A percentile compares a stretch with the other conserved stretches of the same genome.
Evolutionary conservation across 768 basidiomycete genomes (phyloP).

Genomic region (Suillus ampliporus): DNA sequence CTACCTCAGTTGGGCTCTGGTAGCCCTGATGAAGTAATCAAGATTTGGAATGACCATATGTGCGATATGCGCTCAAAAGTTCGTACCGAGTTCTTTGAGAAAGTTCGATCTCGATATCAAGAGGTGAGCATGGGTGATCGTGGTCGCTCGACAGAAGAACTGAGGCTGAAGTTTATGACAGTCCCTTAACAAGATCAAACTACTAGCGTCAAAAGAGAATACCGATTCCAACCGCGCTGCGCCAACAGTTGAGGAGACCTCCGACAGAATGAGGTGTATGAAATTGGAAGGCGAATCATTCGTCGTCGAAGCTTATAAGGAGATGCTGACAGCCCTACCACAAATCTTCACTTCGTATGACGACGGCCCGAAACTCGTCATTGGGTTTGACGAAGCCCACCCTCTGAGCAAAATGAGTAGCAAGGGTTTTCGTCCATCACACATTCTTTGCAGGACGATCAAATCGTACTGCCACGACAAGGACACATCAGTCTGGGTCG

Average conservation of each 20-base stretch:
- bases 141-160: not conserved
- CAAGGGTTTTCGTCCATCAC: not conserved
- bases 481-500: constrained; percentile 4
- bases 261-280: too few relatives aligned
- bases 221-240: too few relatives aligned
- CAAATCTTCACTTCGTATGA: too few relatives aligned
- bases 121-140: not conserved
- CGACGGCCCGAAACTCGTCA: not conserved
- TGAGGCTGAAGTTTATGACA: not conserved
- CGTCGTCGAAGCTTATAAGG: too few relatives aligned
- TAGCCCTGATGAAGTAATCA: not conserved
- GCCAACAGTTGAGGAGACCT: too few relatives aligned
- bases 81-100: constrained; percentile 6
- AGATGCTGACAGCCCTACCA: too few relatives aligned
- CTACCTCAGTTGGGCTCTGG: not conserved
- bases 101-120: not conserved
- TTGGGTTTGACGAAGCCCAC: constrained; percentile 5
- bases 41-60: not conserved
- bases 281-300: too few relatives aligned
- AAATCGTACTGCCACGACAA: not conserved
- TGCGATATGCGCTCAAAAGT: not conserved
- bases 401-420: constrained; percentile 4
- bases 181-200: not conserved
- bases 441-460: not conserved
- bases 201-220: too few relatives aligned